A percentile compares a stretch with the other conserved stretches of the same genome.
phyloP scores from a whole-genome alignment of 371 early-diverging fungal genomes.

The Conidiobolus coronatus region DNA sequence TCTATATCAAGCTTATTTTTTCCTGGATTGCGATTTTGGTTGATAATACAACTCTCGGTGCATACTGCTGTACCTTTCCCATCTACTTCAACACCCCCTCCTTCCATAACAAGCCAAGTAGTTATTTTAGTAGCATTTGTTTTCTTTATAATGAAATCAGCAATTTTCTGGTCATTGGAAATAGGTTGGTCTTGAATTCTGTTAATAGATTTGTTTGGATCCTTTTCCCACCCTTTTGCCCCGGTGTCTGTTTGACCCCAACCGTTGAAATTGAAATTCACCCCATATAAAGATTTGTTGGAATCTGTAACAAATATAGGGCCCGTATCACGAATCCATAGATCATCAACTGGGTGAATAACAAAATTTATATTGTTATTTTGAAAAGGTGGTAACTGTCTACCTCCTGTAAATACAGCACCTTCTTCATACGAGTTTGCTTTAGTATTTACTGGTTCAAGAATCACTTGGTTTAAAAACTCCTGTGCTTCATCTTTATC shows the following conservation, averaged over 20 bases:
- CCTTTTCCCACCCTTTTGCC: neutral
- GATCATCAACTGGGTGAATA: slow-evolving; percentile 7
- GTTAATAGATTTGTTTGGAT: neutral
- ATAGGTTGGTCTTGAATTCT: slow-evolving; percentile 4
- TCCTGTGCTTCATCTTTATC: neutral
- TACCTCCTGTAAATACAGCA: neutral
- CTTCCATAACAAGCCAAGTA: slow-evolving; percentile 7
- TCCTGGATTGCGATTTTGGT: slow-evolving; percentile 9
- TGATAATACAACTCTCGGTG: slow-evolving; percentile 9
- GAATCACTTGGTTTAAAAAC: neutral
- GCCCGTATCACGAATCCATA: slow-evolving; percentile 8
- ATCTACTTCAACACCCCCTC: slow-evolving; percentile 9
- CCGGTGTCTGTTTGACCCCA: slow-evolving; percentile 8
- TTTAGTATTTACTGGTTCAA: neutral
- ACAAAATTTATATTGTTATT: neutral
- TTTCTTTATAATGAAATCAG: neutral
- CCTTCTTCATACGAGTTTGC: neutral
- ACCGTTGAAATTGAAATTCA: slow-evolving; percentile 9
- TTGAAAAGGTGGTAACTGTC: neutral
- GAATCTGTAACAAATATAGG: slow-evolving; percentile 6
- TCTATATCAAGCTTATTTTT: slow-evolving; percentile 6
- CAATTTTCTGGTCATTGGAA: slow-evolving; percentile 1
- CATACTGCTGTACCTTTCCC: slow-evolving; percentile 8
- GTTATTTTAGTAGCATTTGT: neutral
- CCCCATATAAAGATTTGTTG: slow-evolving; percentile 4